These are phyloP conservation scores for Rhodotorula babjevae DNA, from an alignment of 768 basidiomycete genomes.

Conservation along the genomic window DNA sequence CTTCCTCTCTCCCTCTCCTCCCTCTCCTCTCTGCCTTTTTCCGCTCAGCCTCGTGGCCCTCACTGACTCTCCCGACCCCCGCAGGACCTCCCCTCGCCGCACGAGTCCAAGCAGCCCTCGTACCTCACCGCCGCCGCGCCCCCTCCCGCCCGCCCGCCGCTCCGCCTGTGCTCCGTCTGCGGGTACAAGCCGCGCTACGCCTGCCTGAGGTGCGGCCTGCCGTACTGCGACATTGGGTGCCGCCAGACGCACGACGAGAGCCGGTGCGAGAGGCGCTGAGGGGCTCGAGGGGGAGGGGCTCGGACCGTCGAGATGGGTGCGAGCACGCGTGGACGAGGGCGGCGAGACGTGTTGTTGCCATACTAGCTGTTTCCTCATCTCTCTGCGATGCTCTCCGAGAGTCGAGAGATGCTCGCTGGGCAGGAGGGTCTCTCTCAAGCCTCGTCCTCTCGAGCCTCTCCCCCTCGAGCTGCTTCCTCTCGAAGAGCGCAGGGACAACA, in stretches of 20 bases:
- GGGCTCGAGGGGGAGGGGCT: too few relatives aligned
- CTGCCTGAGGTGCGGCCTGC: slow-evolving; percentile 68
- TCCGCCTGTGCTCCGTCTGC: slow-evolving; percentile 75
- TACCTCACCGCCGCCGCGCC: slow-evolving; percentile 68
- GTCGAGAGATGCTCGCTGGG: too few relatives aligned
- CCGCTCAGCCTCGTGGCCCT: too few relatives aligned
- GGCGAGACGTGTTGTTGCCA: neutral
- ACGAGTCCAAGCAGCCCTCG: slow-evolving; percentile 56
- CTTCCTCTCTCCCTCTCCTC: neutral
- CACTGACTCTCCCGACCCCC: neutral
- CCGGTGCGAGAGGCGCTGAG: slow-evolving; percentile 58
- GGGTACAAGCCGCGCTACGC: slow-evolving; percentile 77
- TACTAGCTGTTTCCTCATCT: neutral
- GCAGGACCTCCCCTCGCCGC: slow-evolving; percentile 32
- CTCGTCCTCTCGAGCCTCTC: too few relatives aligned
- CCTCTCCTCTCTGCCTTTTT: neutral
- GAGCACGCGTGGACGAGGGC: too few relatives aligned
- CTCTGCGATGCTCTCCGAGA: too few relatives aligned
- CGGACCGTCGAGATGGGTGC: too few relatives aligned
- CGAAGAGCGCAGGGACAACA: too few relatives aligned
- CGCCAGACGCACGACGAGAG: slow-evolving; percentile 71
- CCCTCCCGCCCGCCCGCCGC: slow-evolving; percentile 60
- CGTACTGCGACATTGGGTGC: slow-evolving; percentile 71
- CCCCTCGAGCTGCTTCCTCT: too few relatives aligned
- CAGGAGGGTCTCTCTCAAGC: too few relatives aligned